phyloP scores from a whole-genome alignment of 2,329 filamentous ascomycete genomes.

The Alternaria sp. region DNA sequence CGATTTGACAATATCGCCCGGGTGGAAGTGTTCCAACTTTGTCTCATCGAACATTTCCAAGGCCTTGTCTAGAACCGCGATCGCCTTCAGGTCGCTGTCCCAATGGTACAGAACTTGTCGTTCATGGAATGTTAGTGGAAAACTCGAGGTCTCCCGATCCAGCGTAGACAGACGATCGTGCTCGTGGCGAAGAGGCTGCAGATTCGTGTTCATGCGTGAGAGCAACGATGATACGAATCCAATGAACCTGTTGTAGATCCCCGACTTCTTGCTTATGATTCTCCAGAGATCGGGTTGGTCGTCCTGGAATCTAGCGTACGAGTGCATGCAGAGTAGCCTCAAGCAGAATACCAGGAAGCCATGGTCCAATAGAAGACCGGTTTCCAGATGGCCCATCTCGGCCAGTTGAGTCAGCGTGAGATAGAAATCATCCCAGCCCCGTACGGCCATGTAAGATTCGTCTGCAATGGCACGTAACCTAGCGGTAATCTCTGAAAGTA shows the following conservation, averaged over 20 bases:
- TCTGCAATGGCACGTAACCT: slow-evolving; percentile 30
- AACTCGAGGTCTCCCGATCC: slow-evolving; percentile 30
- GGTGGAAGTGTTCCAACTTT: slow-evolving; percentile 41
- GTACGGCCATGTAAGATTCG: slow-evolving; percentile 27
- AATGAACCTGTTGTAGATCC: slow-evolving; percentile 41
- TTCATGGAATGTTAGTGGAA: slow-evolving; percentile 38
- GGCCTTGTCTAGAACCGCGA: slow-evolving; percentile 44
- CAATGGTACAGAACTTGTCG: slow-evolving; percentile 29
- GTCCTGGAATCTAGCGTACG: slow-evolving; percentile 16
- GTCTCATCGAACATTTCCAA: slow-evolving; percentile 42
- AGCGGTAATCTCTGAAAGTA: slow-evolving; percentile 25
- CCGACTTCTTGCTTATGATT: slow-evolving; percentile 40
- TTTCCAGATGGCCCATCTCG: slow-evolving; percentile 39
- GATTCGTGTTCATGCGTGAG: slow-evolving; percentile 34
- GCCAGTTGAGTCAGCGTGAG: slow-evolving; percentile 37
- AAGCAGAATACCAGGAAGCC: slow-evolving; percentile 40
- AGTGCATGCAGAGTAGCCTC: slow-evolving; percentile 39
- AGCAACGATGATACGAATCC: slow-evolving; percentile 38
- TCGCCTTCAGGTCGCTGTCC: slow-evolving; percentile 38
- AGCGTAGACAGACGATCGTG: slow-evolving; percentile 28
- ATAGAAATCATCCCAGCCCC: slow-evolving; percentile 48
- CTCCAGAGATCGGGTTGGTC: slow-evolving; percentile 32
- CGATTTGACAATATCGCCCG: slow-evolving; percentile 43
- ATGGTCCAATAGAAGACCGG: slow-evolving; percentile 32
- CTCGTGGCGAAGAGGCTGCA: slow-evolving; percentile 11